Evolutionary conservation across 2,329 filamentous ascomycete genomes (phyloP), one percentile per base, ranked within the genome.

Genomic region (Colletotrichum tabaci): DNA sequence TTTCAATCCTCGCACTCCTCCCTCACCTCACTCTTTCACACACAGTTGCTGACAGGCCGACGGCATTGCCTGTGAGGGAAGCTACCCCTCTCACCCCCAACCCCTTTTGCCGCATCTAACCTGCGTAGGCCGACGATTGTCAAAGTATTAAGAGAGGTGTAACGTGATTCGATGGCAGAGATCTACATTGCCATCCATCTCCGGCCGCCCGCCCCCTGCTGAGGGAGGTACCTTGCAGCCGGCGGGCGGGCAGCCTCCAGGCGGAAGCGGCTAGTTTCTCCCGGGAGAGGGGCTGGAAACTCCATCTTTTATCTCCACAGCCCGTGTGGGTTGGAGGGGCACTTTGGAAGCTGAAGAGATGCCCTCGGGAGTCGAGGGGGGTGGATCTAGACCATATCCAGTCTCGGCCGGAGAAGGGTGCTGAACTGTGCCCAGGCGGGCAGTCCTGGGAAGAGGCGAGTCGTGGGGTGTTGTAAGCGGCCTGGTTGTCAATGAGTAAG

Each of bases 51-150:
- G 30, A 16, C 16, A 40, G 7, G 10, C 23, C 60, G 15, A 62
- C n/a, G 60, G 23, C 23, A 15, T 13, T 30, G 40, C 16, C 21
- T 38, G n/a, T 42, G 9, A 62, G 47, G 5, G 12, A 46, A 44
- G 42, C 44, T 40, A 49, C 52, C 26, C 52, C 23, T 60, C 49
- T 12, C 13, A 26, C 13, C 38, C 47, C 46, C 38, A 12, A 47
- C 15, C 26, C 23, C 65, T n/a, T 46, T 38, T 56, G 68, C 68
- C 68, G 68, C 52, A 68, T 50, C 50, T 68, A 68, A 50, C 68
- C 68, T 58, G 42, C 49, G 44, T 15, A 38, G 38, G 40, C 40
- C 50, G 68, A 71, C n/a, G 63, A 71, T 68, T 64, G 52, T 26
- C 4, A 44, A 70, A 26, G 26, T 21, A 15, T 9, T 10, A 10